Evolutionary conservation across 176 grass and related monocot genomes (phyloP).

Genomic region (Bonia amplexicaulis): DNA sequence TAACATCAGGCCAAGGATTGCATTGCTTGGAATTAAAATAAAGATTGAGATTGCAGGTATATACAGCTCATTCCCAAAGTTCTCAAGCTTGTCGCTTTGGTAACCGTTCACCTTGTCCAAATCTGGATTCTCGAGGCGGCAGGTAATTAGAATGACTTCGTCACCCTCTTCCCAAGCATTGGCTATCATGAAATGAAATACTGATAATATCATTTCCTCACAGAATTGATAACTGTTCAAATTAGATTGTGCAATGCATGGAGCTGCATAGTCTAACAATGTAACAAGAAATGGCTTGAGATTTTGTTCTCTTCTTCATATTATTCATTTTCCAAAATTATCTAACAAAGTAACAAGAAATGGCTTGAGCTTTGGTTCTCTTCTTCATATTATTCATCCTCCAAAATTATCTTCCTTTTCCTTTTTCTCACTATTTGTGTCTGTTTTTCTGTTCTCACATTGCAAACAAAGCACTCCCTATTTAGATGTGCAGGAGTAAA

Average conservation of each 20-base stretch:
- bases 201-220: background rate
- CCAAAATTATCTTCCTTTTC: background rate
- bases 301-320: background rate
- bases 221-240: background rate
- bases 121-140: constrained; percentile 73
- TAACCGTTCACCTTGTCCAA: constrained; percentile 70
- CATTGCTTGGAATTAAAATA: constrained; percentile 23
- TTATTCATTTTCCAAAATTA: background rate
- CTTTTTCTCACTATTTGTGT: background rate
- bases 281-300: background rate
- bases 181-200: constrained; percentile 25
- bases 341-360: background rate
- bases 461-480: background rate
- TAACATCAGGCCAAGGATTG: background rate
- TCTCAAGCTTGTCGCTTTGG: constrained; percentile 57
- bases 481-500: background rate
- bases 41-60: background rate
- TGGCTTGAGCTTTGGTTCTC: background rate
- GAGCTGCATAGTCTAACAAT: background rate
- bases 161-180: constrained; percentile 98
- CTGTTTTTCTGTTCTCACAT: background rate
- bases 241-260: background rate
- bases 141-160: constrained; percentile 79
- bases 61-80: constrained; percentile 83
- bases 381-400: constrained; percentile 1